A percentile compares a stretch with the other conserved stretches of the same genome.
Conservation (phyloP, 129 eudicot species). For the Oenanthe sinensis region DNA sequence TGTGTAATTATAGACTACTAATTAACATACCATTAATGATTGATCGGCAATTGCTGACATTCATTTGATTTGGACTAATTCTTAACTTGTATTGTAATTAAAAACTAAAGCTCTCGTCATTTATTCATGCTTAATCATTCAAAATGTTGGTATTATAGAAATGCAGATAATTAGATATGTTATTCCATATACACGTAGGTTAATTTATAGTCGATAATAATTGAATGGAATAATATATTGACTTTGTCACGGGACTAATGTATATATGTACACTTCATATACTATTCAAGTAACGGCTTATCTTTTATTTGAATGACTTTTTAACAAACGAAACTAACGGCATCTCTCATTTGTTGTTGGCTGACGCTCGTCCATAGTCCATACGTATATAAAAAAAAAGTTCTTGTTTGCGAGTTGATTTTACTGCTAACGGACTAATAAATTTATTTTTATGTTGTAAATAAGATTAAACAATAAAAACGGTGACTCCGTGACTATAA, state of each 20-base stretch:
- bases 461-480: too few species aligned
- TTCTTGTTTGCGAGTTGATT: background rate
- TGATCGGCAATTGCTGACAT: background rate
- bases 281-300: background rate
- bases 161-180: background rate
- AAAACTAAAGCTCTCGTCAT: background rate
- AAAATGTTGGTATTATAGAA: background rate
- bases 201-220: background rate
- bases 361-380: background rate
- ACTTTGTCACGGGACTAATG: constrained; percentile 5
- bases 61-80: constrained; percentile 5
- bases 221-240: constrained; percentile 17
- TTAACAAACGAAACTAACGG: background rate
- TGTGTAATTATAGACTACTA: background rate
- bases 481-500: too few species aligned
- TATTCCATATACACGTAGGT: background rate
- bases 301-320: background rate
- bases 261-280: background rate
- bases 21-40: background rate
- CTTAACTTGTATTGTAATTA: background rate
- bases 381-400: background rate
- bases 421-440: background rate
- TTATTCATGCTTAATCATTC: background rate
- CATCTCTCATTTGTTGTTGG: background rate
- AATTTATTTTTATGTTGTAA: too few species aligned